Evolutionary conservation across 345 rosid genomes (phyloP).

Genomic region (Bretschneidera sinensis): DNA sequence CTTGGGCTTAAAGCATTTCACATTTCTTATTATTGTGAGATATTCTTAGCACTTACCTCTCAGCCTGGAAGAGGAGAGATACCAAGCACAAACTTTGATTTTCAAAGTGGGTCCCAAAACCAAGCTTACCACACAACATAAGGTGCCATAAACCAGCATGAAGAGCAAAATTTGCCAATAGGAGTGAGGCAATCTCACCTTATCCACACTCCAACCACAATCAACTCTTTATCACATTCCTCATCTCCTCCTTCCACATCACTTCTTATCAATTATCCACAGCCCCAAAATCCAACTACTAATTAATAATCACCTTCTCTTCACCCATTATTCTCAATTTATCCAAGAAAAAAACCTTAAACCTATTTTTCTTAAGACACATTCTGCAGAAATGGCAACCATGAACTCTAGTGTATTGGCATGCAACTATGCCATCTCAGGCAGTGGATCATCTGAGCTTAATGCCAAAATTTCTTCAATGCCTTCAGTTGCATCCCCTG

Average conservation of each 20-base stretch:
- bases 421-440: conserved; percentile 69
- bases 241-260: conserved; percentile 39
- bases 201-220: conserved; percentile 92
- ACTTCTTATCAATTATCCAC: conserved; percentile 33
- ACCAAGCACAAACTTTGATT: conserved; percentile 12
- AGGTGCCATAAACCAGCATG: no score
- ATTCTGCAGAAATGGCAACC: conserved; percentile 60
- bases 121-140: conserved; percentile 20
- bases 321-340: no score
- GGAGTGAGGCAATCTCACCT: conserved; percentile 90
- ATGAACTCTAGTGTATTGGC: conserved; percentile 83
- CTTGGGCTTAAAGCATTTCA: no score
- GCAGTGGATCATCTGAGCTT: conserved; percentile 56
- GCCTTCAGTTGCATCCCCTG: conserved; percentile 35
- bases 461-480: conserved; percentile 49
- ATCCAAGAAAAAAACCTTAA: no score
- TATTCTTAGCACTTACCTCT: no score
- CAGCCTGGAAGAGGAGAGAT: no score
- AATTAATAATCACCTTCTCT: no score
- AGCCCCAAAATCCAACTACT: conserved; percentile 10
- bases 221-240: conserved; percentile 39
- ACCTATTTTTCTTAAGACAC: no score
- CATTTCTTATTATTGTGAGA: no score
- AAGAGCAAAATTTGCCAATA: conserved; percentile 48
- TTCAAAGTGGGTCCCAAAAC: conserved; percentile 36